Evolutionary conservation across 2,329 filamentous ascomycete species (phyloP).

Genomic region (Tolypocladium inflatum): DNA sequence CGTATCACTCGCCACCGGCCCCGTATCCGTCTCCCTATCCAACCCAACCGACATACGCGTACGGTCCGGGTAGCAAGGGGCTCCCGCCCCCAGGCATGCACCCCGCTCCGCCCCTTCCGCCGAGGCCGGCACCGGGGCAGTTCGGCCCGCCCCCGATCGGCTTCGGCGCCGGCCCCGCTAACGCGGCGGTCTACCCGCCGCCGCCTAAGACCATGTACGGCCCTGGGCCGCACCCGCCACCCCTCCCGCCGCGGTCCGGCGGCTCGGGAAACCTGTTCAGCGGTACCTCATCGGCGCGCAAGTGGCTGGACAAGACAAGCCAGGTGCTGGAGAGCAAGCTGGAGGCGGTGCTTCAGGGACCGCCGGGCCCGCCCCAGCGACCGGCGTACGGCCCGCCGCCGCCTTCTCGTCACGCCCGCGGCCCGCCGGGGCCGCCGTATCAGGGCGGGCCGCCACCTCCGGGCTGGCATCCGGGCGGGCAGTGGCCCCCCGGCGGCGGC

Average conservation of each 20-base stretch:
- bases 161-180: slow-evolving; percentile 11
- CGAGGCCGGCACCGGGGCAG: neutral
- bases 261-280: slow-evolving; percentile 17
- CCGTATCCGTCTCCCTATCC: neutral
- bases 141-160: slow-evolving; percentile 1
- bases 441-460: neutral
- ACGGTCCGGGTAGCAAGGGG: neutral
- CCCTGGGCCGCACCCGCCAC: slow-evolving; percentile 9
- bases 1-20: slow-evolving; percentile 2
- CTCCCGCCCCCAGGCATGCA: neutral
- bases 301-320: slow-evolving; percentile 25
- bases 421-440: neutral
- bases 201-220: slow-evolving; percentile 21
- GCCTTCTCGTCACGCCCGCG: neutral
- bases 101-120: neutral
- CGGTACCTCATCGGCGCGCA: slow-evolving; percentile 21
- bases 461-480: neutral
- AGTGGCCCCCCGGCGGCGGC: neutral
- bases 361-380: neutral
- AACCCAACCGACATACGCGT: slow-evolving; percentile 3
- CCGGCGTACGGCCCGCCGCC: slow-evolving; percentile 2
- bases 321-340: slow-evolving; percentile 23
- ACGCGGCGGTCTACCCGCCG: slow-evolving; percentile 17
- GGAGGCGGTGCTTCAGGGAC: slow-evolving; percentile 17
- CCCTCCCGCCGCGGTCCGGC: slow-evolving; percentile 9